Evolutionary conservation across 371 early-diverging fungal species (phyloP), one percentile per base, ranked within the genome.

Genomic region (Thermomucor indicae-seudaticae): DNA sequence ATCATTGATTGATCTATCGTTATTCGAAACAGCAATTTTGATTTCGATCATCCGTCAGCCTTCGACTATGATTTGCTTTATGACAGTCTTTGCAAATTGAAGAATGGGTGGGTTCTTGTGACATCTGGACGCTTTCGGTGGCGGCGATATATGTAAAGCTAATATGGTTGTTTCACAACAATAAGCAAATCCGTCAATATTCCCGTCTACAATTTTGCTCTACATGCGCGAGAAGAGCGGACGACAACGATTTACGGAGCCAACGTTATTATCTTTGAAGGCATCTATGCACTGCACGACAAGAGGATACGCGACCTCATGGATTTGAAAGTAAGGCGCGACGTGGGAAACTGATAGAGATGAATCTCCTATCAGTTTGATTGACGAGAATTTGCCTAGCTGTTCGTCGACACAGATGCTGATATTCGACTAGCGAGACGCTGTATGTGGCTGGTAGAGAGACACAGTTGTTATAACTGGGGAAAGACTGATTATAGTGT

Each of bases 341-440:
- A 6, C n/a, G 17, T n/a, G 43, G 25, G 23, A 27, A 23, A 10
- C 17, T 7, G 10, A 16, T 6, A 10, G 46, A 29, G 3, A 45
- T 31, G 11, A 31, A 11, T 4, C 43, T 20, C 35, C 6, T 29
- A 41, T 39, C 14, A 34, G 11, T n/a, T 25, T 32, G 44, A 6
- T 41, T 35, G 24, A 23, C 37, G 30, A 20, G 12, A 11, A 31
- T 12, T 34, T 46, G n/a, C 49, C 48, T 62, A 85, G 82, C 72
- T 93, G 12, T 96, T 94, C 83, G 95, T 96, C 3, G 97, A 96
- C 57, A 93, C 95, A 0, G 97, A 95, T 65, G 79, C 85, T 28
- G 97, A 96, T 59, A 84, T 95, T 50, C 83, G 95, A 31, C 74
- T 95, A 46, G 93, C 91, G 11, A 74, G 93, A 55, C 75, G 93